Evolutionary conservation across 768 basidiomycete species (phyloP).

Genomic region (Nevesoporus exiguus): DNA sequence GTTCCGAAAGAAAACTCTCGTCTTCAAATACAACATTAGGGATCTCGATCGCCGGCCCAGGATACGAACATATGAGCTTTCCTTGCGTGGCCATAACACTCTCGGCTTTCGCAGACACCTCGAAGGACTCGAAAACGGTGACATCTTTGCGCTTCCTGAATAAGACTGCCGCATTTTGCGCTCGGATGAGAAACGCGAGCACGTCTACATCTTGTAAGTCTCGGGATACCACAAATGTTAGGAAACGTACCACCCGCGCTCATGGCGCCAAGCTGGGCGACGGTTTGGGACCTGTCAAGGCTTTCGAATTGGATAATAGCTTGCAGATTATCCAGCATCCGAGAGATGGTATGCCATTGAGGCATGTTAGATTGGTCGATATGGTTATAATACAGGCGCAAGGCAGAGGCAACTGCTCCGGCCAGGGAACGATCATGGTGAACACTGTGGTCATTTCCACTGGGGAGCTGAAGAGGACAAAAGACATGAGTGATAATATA

Average conservation of each 20-base stretch:
- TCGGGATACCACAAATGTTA: neutral
- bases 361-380: conserved; percentile 3
- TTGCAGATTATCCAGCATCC: conserved; percentile 31
- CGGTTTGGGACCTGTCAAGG: conserved; percentile 7
- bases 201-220: conserved; percentile 29
- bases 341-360: conserved; percentile 31
- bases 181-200: conserved; percentile 36
- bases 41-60: conserved; percentile 42
- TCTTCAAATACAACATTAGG: conserved; percentile 29
- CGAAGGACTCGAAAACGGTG: conserved; percentile 45
- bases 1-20: conserved; percentile 30
- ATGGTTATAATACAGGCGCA: conserved; percentile 15
- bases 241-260: conserved; percentile 2
- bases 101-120: conserved; percentile 37
- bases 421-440: conserved; percentile 28
- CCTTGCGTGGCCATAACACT: conserved; percentile 38
- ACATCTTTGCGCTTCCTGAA: conserved; percentile 29
- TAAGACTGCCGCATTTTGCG: conserved; percentile 49
- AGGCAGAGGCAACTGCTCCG: conserved; percentile 15
- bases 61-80: conserved; percentile 45
- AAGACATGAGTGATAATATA: conserved; percentile 45
- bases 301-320: conserved; percentile 8
- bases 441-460: conserved; percentile 30
- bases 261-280: conserved; percentile 11
- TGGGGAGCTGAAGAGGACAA: conserved; percentile 40